These are phyloP conservation scores for Ceratopteris richardii DNA, from an alignment of 75 land plant species.

Conservation along the genomic window DNA sequence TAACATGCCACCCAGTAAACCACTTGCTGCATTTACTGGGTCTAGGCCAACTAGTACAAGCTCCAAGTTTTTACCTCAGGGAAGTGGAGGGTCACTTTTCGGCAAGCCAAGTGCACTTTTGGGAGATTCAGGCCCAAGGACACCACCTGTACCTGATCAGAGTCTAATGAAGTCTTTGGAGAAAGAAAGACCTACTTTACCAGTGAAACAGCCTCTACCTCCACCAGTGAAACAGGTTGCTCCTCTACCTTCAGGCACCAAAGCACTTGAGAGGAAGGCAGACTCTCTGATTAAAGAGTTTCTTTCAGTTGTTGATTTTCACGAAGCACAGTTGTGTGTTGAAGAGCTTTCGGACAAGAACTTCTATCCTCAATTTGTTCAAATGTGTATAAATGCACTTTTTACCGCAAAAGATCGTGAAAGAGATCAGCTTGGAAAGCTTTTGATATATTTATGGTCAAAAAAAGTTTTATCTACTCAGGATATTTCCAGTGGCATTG, in stretches of 20 bases:
- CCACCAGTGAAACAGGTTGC: slow-evolving; percentile 4
- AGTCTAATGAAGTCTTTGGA: not conserved
- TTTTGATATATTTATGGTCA: slow-evolving; percentile 10
- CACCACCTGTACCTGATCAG: not conserved
- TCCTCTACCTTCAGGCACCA: slow-evolving; percentile 12
- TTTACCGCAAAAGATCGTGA: slow-evolving; percentile 46
- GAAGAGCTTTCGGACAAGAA: slow-evolving; percentile 62
- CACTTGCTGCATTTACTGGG: slow-evolving; percentile 25
- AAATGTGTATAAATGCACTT: slow-evolving; percentile 43
- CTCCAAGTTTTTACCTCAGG: slow-evolving; percentile 62
- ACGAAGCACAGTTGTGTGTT: slow-evolving; percentile 80
- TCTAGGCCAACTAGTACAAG: slow-evolving; percentile 25
- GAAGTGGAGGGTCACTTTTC: slow-evolving; percentile 34
- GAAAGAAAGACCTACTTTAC: slow-evolving; percentile 6
- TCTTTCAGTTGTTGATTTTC: slow-evolving; percentile 43
- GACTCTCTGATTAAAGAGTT: slow-evolving; percentile 71
- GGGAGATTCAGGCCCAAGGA: slow-evolving; percentile 31
- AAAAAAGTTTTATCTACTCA: slow-evolving; percentile 34
- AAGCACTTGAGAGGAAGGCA: slow-evolving; percentile 41
- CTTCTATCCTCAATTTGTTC: slow-evolving; percentile 67
- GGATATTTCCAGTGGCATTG: slow-evolving; percentile 50
- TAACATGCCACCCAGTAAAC: slow-evolving; percentile 2
- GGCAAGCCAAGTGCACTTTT: slow-evolving; percentile 65
- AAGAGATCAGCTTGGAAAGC: slow-evolving; percentile 37
- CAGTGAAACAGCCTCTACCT: slow-evolving; percentile 4